These are phyloP conservation scores for Hypsizygus marmoreus DNA, from an alignment of 768 basidiomycete genomes.

Conservation along the genomic window DNA sequence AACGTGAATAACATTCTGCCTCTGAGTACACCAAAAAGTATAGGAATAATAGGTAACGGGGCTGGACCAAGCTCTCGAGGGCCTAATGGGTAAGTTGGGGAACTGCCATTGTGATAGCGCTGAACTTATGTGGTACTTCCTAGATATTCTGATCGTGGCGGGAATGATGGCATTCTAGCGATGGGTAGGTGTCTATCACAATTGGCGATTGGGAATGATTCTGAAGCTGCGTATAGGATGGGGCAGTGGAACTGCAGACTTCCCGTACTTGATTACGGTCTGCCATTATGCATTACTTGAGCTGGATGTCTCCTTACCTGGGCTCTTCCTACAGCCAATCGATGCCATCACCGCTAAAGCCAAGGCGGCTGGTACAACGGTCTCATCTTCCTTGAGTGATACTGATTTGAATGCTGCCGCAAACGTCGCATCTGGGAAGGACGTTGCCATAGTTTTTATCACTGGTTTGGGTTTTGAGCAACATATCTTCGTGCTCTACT, in stretches of 20 bases:
- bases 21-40: conserved; percentile 43
- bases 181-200: conserved; percentile 51
- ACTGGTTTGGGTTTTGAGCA: conserved; percentile 33
- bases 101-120: not conserved
- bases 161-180: conserved; percentile 60
- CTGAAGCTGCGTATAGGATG: conserved; percentile 33
- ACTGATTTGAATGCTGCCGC: conserved; percentile 48
- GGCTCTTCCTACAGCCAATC: conserved; percentile 33
- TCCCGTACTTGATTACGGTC: conserved; percentile 52
- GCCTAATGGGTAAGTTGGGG: conserved; percentile 48
- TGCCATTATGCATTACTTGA: conserved; percentile 9
- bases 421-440: conserved; percentile 44
- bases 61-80: conserved; percentile 56
- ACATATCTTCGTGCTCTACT: not conserved
- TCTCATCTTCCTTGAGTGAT: conserved; percentile 51
- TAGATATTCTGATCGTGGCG: conserved; percentile 52
- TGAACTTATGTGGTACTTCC: not conserved
- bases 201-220: not conserved
- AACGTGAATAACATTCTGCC: conserved; percentile 50
- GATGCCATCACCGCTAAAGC: conserved; percentile 48
- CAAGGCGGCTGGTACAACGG: conserved; percentile 36
- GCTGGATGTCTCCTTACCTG: not conserved
- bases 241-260: conserved; percentile 52
- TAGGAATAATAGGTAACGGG: conserved; percentile 61
- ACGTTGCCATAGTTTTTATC: conserved; percentile 56